These are phyloP conservation scores for Calonectria honghensis DNA, from an alignment of 2,329 filamentous ascomycete species.

Conservation along the genomic window DNA sequence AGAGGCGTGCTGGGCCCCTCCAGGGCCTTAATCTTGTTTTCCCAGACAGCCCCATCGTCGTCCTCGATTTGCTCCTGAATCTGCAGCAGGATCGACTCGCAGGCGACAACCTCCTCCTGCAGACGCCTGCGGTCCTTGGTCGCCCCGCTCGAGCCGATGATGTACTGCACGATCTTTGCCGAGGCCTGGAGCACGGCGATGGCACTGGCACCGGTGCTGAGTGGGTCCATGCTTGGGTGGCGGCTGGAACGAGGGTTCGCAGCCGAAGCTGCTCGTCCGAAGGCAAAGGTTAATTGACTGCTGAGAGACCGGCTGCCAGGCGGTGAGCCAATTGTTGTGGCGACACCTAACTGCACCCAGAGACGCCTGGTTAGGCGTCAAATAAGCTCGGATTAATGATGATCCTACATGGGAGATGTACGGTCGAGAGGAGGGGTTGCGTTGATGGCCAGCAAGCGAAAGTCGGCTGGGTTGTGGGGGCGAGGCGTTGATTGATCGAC, in stretches of 20 bases:
- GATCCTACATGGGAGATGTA: not conserved
- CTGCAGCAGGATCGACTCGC: constrained; percentile 17
- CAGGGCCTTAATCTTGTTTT: not conserved
- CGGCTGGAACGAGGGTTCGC: not conserved
- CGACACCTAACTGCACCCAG: not conserved
- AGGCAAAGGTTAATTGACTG: not conserved
- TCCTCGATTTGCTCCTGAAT: constrained; percentile 7
- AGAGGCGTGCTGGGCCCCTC: not conserved
- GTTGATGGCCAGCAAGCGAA: not conserved
- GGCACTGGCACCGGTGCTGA: not conserved
- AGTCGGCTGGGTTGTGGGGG: not conserved
- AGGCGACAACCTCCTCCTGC: constrained; percentile 16
- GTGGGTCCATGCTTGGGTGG: constrained; percentile 15
- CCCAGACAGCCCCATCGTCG: not conserved
- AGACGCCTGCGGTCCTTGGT: constrained; percentile 14
- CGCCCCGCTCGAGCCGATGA: not conserved
- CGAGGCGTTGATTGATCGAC: not conserved
- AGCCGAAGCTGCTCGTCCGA: constrained; percentile 3
- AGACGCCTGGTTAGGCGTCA: not conserved
- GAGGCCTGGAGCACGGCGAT: not conserved
- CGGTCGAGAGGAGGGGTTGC: not conserved
- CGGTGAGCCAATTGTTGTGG: constrained; percentile 12
- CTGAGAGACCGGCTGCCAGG: not conserved
- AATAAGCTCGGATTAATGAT: constrained; percentile 17
- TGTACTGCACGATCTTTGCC: constrained; percentile 12